Percentiles rank a stretch among this genome's conserved stretches.
Conservation (phyloP, 805 yeast species). For the Debaryomyces hansenii region DNA sequence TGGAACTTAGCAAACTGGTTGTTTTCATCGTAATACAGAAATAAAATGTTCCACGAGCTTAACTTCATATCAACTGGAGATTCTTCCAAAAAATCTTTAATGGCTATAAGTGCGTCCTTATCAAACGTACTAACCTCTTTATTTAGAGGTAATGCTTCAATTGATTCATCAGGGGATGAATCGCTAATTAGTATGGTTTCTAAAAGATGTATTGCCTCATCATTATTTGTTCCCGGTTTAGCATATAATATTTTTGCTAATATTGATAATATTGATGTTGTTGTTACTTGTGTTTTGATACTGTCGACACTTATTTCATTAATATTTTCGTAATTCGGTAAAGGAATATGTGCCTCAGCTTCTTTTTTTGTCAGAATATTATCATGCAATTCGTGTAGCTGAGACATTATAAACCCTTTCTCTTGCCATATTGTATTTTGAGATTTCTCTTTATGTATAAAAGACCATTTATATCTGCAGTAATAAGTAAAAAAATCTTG, state of each 20-base stretch:
- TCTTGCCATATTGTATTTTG: conserved; percentile 31
- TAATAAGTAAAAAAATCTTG: conserved; percentile 2
- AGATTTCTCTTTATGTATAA: conserved; percentile 25
- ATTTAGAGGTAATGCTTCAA: background rate
- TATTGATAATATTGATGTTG: conserved; percentile 65
- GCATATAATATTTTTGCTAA: conserved; percentile 54
- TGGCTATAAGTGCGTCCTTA: conserved; percentile 40
- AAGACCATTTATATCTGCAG: conserved; percentile 36
- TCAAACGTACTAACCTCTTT: conserved; percentile 9
- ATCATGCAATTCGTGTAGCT: conserved; percentile 17
- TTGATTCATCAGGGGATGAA: conserved; percentile 7
- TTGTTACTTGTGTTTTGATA: conserved; percentile 64
- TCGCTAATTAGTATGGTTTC: conserved; percentile 46
- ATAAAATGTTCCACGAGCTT: conserved; percentile 72
- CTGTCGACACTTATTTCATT: conserved; percentile 52
- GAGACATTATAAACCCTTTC: conserved; percentile 23
- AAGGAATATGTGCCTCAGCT: conserved; percentile 31
- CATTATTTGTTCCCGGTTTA: conserved; percentile 24
- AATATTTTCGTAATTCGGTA: conserved; percentile 60
- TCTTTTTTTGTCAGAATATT: conserved; percentile 5
- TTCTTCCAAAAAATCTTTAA: conserved; percentile 57
- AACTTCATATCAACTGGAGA: conserved; percentile 68
- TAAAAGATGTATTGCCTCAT: conserved; percentile 39
- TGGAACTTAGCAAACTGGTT: conserved; percentile 34
- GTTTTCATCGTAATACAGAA: conserved; percentile 49